Evolutionary conservation across 140 eudicot genomes (phyloP), one percentile per base, ranked within the genome.

Genomic region (Cichorium intybus): DNA sequence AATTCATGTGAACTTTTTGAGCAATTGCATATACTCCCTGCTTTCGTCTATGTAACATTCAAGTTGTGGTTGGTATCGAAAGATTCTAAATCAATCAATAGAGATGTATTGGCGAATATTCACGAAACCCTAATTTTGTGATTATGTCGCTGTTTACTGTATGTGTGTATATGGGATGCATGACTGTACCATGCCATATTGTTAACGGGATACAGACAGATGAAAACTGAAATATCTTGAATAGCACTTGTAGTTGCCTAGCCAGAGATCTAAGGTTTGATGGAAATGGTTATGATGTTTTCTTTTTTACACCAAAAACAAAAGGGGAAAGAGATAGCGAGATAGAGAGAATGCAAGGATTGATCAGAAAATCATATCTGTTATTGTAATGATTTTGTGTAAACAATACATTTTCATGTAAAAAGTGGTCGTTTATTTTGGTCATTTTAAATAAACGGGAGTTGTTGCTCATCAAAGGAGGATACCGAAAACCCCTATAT

Each of bases 101-200:
- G 24, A 31, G 9, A 45, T 51, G 64, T 51, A 33, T 14, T 22
- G 31, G 35, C 17, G 15, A 26, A 62, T 51, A 34, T 50, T 31
- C 29, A 3, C 20, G 47, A 60, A 61, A 71, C 76, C 76, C 76
- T 71, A 50, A 11, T 17, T 50, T 70, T 20, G 23, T 24, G 2
- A 43, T 35, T 51, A 26, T 37, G 63, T 4, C 34, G 35, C 49
- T 48, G 62, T 35, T 56, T 17, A 27, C 23, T 33, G 34, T 2
- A 20, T 57, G 46, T 59, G 26, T 35, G n/a, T 37, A 9, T 60
- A 60, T 37, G 31, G 20, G 51, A 20, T 60, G 29, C 43, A 16
- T 24, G 29, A 53, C 26, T 37, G 7, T 12, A 49, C 45, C 14
- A 49, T 64, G 34, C 18, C n/a, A 52, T 52, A 58, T 45, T 20